Base-by-base conservation (phyloP, 2,329 filamentous ascomycete genomes). In the Drechslerella stenobrocha region DNA sequence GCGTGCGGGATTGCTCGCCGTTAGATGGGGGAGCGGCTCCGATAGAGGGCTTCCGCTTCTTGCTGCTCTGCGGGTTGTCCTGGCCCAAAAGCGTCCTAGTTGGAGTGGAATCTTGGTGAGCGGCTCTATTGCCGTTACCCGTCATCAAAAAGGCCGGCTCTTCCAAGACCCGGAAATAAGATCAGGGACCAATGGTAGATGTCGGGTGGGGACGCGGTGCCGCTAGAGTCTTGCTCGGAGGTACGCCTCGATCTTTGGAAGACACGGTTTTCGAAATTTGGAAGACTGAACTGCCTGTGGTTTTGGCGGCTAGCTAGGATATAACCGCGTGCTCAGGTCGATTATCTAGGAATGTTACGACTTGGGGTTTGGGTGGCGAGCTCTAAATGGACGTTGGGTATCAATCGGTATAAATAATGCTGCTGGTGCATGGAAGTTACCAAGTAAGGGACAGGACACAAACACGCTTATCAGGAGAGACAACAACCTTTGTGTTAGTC, bases 31-130 rank as follows among this genome's bases (percentile, higher is more conserved):
- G 45, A 30, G 51, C 26, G 35, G 35, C 42, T 45, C 50, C 55
- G 34, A 52, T 34, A 22, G 63, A 67, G 15, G 63, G 63, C 55
- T 67, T 67, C 23, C 63, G 55, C 30, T 67, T 67, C 30, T 60
- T 67, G 30, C 59, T 51, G 28, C 37, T 50, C 34, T 46, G 52
- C 26, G 55, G 46, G 50, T 48, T 34, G 30, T 32, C 44, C 20
- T 48, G 51, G 44, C 55, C 59, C 44, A 52, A 53, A 51, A 37
- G 32, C 40, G 50, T 35, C 48, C 53, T 66, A 44, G 47, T 48
- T 28, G 61, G 59, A 24, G 63, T 60, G 44, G 63, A 56, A 30
- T 34, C 50, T 59, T 66, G 61, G 46, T 59, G 53, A 51, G 53
- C 53, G 48, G 48, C 40, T 42, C 24, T 45, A 44, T 37, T 55